phyloP scores from a whole-genome alignment of 352 stramenopile genomes.

The Chrysophaeum taylorii region DNA sequence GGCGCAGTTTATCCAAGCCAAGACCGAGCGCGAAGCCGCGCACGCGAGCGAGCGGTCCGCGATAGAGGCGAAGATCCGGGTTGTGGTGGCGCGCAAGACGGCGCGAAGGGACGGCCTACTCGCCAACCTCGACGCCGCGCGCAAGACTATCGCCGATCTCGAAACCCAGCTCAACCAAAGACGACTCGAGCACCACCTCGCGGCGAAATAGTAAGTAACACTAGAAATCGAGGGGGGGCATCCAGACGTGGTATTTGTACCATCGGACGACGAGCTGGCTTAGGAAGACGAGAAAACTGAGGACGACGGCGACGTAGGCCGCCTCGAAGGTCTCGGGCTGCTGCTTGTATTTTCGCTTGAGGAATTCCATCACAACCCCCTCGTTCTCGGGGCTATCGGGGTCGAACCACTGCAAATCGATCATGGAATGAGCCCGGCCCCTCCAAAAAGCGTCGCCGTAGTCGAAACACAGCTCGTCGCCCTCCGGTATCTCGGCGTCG shows the following conservation, averaged over 20 bases:
- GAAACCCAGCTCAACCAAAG: not conserved
- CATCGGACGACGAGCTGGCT: not conserved
- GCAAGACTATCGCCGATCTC: not conserved
- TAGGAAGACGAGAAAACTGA: not conserved
- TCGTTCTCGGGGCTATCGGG: not conserved
- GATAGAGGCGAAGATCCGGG: not conserved
- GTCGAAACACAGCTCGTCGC: slow-evolving; percentile 9
- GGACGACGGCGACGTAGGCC: not conserved
- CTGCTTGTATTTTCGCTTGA: not conserved
- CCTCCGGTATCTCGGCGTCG: not conserved
- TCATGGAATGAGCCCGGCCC: too few relatives aligned
- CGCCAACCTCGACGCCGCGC: not conserved
- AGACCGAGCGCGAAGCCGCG: too few relatives aligned
- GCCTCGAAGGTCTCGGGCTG: not conserved
- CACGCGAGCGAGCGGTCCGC: not conserved
- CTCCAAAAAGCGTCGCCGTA: not conserved
- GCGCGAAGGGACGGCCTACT: not conserved
- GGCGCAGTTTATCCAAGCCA: too few relatives aligned
- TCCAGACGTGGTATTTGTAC: slow-evolving; percentile 10
- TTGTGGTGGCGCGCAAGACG: not conserved
- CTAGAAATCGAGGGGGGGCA: not conserved
- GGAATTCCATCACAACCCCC: not conserved
- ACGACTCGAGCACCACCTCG: too few relatives aligned
- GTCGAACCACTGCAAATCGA: not conserved
- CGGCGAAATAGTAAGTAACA: too few relatives aligned